phyloP scores from a whole-genome alignment of 1,284 basidiomycete genomes.

The Irpex sp. region DNA sequence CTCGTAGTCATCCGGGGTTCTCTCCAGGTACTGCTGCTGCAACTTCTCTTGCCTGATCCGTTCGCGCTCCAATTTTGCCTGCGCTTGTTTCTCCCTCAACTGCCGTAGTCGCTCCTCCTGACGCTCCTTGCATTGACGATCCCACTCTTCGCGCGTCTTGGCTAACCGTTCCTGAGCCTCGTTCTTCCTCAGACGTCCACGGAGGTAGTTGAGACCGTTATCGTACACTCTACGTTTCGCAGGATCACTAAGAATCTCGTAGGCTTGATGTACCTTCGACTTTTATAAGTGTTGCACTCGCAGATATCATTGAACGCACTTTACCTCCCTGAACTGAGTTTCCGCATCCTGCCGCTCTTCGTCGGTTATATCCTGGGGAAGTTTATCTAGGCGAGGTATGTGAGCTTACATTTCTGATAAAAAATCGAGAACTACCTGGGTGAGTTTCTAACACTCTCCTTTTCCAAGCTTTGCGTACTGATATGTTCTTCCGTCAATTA shows the following conservation, averaged over 20 bases:
- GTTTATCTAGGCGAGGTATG: constrained; percentile 25
- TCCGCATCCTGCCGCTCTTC: constrained; percentile 26
- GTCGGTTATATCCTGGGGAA: constrained; percentile 27
- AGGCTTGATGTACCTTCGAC: constrained; percentile 51
- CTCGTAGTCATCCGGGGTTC: neutral
- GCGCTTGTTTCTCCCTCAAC: constrained; percentile 24
- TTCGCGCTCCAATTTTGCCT: constrained; percentile 24
- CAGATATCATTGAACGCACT: neutral
- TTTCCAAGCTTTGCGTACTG: constrained; percentile 65
- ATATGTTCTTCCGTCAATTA: neutral
- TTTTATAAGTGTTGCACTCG: constrained; percentile 5
- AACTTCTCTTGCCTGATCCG: constrained; percentile 34
- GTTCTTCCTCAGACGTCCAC: constrained; percentile 16
- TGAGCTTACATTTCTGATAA: neutral
- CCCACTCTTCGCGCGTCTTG: constrained; percentile 61
- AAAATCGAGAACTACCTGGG: constrained; percentile 39
- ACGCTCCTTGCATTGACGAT: constrained; percentile 43
- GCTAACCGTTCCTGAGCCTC: constrained; percentile 43
- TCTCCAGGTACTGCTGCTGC: constrained; percentile 18
- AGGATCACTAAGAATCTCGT: constrained; percentile 51
- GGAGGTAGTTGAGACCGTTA: constrained; percentile 26
- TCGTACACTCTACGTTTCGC: constrained; percentile 59
- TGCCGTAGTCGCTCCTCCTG: constrained; percentile 40
- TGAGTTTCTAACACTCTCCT: constrained; percentile 55
- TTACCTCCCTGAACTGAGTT: constrained; percentile 30